Evolutionary conservation across 2,329 filamentous ascomycete genomes (phyloP).

Genomic region (Dryadomyces quercus-mongolicae): DNA sequence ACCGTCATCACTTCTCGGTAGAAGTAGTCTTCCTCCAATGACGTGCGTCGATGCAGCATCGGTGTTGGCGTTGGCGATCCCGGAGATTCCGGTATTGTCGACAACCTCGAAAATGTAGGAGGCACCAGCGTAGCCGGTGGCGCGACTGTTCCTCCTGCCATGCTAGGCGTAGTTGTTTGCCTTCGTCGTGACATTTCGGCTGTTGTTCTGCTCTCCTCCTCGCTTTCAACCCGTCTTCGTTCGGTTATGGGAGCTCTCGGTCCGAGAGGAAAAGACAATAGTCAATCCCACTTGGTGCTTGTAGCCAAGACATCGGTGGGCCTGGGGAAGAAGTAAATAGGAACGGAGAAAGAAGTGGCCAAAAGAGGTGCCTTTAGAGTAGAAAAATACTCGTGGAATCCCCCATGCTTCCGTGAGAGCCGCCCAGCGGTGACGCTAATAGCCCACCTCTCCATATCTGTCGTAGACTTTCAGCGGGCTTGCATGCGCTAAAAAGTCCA

Average conservation of each 20-base stretch:
- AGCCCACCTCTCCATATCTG: not conserved
- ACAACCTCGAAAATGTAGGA: not conserved
- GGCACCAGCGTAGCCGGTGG: not conserved
- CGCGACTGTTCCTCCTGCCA: no score
- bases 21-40: conserved; percentile 42
- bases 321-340: not conserved
- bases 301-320: no score
- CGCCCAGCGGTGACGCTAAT: not conserved
- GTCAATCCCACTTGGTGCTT: no score
- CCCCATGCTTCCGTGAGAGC: not conserved
- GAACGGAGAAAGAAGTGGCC: no score
- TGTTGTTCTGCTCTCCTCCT: no score
- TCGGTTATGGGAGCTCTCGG: no score
- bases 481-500: not conserved
- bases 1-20: conserved; percentile 40
- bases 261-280: no score
- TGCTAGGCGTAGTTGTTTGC: no score
- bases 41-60: conserved; percentile 30
- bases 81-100: not conserved
- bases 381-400: not conserved
- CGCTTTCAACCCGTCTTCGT: no score
- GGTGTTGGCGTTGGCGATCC: conserved; percentile 11
- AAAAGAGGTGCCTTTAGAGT: no score
- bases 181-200: no score
- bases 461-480: not conserved